Base-by-base conservation (phyloP, 768 basidiomycete genomes). In the Russula virescens region DNA sequence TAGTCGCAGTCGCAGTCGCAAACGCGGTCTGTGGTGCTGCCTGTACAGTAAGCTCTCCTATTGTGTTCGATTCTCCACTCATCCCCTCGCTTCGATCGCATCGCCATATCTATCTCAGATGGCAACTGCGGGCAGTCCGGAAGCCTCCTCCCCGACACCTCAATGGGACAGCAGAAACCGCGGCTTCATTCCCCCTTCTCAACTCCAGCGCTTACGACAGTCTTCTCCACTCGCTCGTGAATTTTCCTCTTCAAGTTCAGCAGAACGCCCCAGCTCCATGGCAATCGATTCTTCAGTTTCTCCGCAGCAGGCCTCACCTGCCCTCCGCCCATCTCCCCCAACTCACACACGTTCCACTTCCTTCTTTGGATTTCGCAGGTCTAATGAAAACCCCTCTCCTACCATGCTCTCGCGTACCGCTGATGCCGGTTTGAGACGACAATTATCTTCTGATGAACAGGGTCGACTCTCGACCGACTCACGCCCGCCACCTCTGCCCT, bases 361-460 rank as follows among this genome's bases (percentile, higher is more conserved):
- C 28, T 84, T 86, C 76, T 87, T 87, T 72, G 81, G 83, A 19
- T 85, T 87, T 71, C 78, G 78, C 65, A 76, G 69, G 66, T 55
- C 63, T 42, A 81, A 76, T 62, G 73, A 73, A 28, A 64, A 60
- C 21, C 0, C 47, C 71, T 50, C 69, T 72, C 48, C 62, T 53
- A 67, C 52, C 49, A 57, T 3, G 58, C 40, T 61, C 71, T 38
- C 31, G 64, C 52, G 21, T 55, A 49, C 28, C 48, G 46, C 38
- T 10, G 62, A 48, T 18, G 51, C 62, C 5, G 46, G 51, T 55
- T 26, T 23, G 14, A 53, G 34, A 26, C 67, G 19, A 26, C 62
- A 45, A 26, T 2, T 5, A 34, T 18, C 42, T 13, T 14, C 61
- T 26, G 62, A 68, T 45, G 66, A 67, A 16, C 50, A 51, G 19